Evolutionary conservation across 1,284 basidiomycete genomes (phyloP).

Genomic region (Pisolithus thermaeus): DNA sequence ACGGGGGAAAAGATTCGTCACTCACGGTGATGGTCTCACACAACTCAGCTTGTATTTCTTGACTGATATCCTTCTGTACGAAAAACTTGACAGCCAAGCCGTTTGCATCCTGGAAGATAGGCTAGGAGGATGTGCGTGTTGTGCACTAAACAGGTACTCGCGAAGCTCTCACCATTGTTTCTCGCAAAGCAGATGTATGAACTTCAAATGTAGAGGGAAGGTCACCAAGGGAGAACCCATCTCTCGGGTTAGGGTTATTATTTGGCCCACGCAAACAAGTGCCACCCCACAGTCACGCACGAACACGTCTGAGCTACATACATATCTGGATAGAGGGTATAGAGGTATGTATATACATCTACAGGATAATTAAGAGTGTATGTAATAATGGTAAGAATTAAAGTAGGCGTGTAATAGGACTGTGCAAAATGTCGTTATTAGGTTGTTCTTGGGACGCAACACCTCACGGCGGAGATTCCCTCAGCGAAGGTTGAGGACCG

Average conservation of each 20-base stretch:
- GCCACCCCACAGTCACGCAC: neutral
- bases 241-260: constrained; percentile 28
- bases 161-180: constrained; percentile 21
- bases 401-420: no score
- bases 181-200: neutral
- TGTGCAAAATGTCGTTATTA: no score
- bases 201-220: neutral
- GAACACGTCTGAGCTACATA: no score
- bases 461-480: constrained; percentile 1
- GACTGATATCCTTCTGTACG: constrained; percentile 68
- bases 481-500: neutral
- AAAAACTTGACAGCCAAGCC: constrained; percentile 72
- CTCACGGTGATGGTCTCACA: constrained; percentile 62
- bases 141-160: neutral
- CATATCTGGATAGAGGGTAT: no score
- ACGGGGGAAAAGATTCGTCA: constrained; percentile 1
- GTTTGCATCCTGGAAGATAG: constrained; percentile 62
- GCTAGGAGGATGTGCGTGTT: constrained; percentile 26
- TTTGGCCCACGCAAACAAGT: constrained; percentile 11
- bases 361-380: no score
- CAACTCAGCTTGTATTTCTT: constrained; percentile 59
- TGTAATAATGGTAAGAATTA: no score
- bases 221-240: constrained; percentile 20
- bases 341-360: no score
- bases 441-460: no score